Evolutionary conservation across 2,329 filamentous ascomycete species (phyloP), one percentile per base, ranked within the genome.

Genomic region (Penicillium capsulatum): DNA sequence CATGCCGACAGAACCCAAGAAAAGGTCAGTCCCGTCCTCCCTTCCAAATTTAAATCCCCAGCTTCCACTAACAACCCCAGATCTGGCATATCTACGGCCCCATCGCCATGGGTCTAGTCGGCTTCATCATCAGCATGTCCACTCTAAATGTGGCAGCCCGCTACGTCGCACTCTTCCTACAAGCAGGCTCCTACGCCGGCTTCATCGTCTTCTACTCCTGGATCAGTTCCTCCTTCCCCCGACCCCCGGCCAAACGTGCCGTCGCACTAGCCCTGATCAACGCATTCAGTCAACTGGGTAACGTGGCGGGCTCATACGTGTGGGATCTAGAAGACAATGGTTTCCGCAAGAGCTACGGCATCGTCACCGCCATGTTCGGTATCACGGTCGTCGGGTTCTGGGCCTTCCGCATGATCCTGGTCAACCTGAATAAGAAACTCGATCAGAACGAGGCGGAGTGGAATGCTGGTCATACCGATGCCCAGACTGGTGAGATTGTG

Each of bases 201-300:
- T 58, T 56, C 42, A 58, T 57, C 34, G 54, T 58, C 27, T 57
- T 58, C 47, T 58, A 58, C 45, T 58, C 55, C 13, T 57, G 54
- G 54, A 57, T 57, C 49, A 58, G 55, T 40, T 48, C 52, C 17
- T 57, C 55, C 3, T 74, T 90, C 44, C 84, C 84, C 1, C 76
- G 84, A 2, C 85, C 86, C 2, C 83, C 84, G 0, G 82, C 84
- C 14, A 88, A 88, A 67, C 76, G 83, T 38, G 80, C 80, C 4
- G 78, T 83, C 0, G 83, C 83, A 0, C 63, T 90, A 3, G 86
- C 84, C 3, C 80, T 85, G 48, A 85, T 89, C 66, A 90, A 90
- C 58, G 81, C 82, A 2, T 72, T 86, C 17, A 77, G 75, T 14
- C 54, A 58, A 63, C 66, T 79, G 2, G 76, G 76, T 36, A 79